These are phyloP conservation scores for Sugiyamaella marilandica DNA, from an alignment of 805 yeast genomes.

Conservation along the genomic window DNA sequence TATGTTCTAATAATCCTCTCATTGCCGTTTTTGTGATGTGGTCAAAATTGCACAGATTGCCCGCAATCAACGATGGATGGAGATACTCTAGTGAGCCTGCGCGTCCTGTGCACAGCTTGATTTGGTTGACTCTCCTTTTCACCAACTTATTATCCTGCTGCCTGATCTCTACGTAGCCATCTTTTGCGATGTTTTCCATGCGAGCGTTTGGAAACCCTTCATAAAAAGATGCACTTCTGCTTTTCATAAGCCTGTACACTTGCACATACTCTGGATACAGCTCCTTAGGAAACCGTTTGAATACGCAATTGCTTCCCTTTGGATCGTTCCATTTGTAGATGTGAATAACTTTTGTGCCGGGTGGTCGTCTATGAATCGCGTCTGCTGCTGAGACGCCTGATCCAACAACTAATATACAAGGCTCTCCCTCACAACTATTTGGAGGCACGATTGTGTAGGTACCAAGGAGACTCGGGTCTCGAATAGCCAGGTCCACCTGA, in stretches of 20 bases:
- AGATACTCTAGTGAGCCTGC: conserved; percentile 28
- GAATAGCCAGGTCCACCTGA: neutral
- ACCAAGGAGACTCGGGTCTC: neutral
- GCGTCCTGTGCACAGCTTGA: conserved; percentile 29
- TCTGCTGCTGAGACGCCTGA: conserved; percentile 36
- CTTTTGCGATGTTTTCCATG: conserved; percentile 10
- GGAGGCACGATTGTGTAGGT: conserved; percentile 8
- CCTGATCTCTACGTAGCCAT: conserved; percentile 18
- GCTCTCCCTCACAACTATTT: neutral
- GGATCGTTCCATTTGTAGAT: conserved; percentile 27
- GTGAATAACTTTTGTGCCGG: conserved; percentile 20
- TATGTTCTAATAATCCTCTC: conserved; percentile 11
- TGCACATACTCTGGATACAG: conserved; percentile 32
- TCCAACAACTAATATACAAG: conserved; percentile 26
- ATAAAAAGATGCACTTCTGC: conserved; percentile 9
- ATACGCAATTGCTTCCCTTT: conserved; percentile 23
- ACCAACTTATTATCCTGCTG: conserved; percentile 14
- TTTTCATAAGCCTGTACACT: conserved; percentile 27
- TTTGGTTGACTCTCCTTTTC: conserved; percentile 10
- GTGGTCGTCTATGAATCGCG: conserved; percentile 21
- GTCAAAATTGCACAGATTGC: neutral
- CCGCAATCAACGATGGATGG: conserved; percentile 9
- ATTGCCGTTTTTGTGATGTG: conserved; percentile 14
- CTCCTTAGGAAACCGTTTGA: conserved; percentile 28
- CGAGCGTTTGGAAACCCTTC: conserved; percentile 23